Evolutionary conservation across 306 rosid genomes (phyloP).

Genomic region (Urtica urens): DNA sequence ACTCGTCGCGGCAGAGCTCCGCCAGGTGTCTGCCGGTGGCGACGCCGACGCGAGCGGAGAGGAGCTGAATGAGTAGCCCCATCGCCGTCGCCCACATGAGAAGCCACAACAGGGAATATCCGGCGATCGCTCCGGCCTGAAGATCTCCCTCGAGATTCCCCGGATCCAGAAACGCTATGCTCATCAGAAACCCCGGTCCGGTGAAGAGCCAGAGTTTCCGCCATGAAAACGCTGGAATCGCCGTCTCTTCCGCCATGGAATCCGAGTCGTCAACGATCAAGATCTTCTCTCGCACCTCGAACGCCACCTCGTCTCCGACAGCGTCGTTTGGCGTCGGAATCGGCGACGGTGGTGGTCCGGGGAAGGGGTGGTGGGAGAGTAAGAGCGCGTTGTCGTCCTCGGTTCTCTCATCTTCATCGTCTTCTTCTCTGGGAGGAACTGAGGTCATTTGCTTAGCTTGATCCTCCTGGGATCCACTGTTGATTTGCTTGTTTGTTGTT

Average conservation of each 20-base stretch:
- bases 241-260: conserved; percentile 9
- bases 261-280: conserved; percentile 29
- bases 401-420: conserved; percentile 29
- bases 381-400: conserved; percentile 43
- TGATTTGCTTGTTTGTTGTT: no score
- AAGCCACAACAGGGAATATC: conserved; percentile 73
- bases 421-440: conserved; percentile 2
- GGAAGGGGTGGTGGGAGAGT: conserved; percentile 6
- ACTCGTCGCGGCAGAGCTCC: conserved; percentile 74
- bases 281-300: conserved; percentile 67
- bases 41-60: conserved; percentile 61
- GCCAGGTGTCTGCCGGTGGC: conserved; percentile 78
- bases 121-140: conserved; percentile 81
- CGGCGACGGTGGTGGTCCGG: conserved; percentile 2
- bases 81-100: conserved; percentile 74
- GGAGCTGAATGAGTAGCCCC: conserved; percentile 69
- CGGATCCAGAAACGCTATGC: conserved; percentile 88
- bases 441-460: no score
- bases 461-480: no score
- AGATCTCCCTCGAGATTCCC: conserved; percentile 88
- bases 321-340: conserved; percentile 6
- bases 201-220: conserved; percentile 72
- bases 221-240: conserved; percentile 48
- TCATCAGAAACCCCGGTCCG: conserved; percentile 84
- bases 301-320: conserved; percentile 49